These are phyloP conservation scores for Phytopythium oedochilum DNA, from an alignment of 352 stramenopile genomes.

Conservation along the genomic window DNA sequence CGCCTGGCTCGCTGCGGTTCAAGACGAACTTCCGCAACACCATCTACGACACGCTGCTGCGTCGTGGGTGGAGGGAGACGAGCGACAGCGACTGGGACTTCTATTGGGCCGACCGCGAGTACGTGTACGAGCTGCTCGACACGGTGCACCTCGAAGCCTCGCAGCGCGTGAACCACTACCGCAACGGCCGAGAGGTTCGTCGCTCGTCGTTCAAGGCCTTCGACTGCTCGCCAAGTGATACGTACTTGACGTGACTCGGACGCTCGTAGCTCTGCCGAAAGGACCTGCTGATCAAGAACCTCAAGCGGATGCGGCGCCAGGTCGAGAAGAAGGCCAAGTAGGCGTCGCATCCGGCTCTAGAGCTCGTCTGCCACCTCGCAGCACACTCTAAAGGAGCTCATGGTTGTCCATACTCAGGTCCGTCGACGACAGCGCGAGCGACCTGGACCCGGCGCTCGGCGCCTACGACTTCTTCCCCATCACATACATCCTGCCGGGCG, in stretches of 20 bases:
- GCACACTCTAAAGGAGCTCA: not conserved
- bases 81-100: slow-evolving; percentile 88
- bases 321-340: slow-evolving; percentile 81
- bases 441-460: slow-evolving; percentile 23
- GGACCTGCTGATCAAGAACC: slow-evolving; percentile 94
- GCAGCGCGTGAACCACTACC: slow-evolving; percentile 91
- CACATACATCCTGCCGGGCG: slow-evolving; percentile 92
- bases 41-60: slow-evolving; percentile 89
- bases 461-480: slow-evolving; percentile 90
- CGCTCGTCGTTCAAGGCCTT: not conserved
- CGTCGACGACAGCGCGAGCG: slow-evolving; percentile 7
- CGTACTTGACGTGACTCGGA: too few species aligned
- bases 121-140: slow-evolving; percentile 90
- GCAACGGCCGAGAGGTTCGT: slow-evolving; percentile 69
- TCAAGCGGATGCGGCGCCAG: slow-evolving; percentile 85
- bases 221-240: not conserved
- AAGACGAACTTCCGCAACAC: slow-evolving; percentile 91
- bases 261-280: slow-evolving; percentile 82
- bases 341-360: not conserved
- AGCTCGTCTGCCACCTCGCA: not conserved
- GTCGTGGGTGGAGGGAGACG: slow-evolving; percentile 89
- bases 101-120: slow-evolving; percentile 88
- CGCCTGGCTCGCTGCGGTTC: slow-evolving; percentile 32
- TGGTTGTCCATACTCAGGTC: not conserved
- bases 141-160: slow-evolving; percentile 75